Evolutionary conservation across 2,329 filamentous ascomycete genomes (phyloP), one percentile per base, ranked within the genome.

Genomic region (Cytospora schulzeri): DNA sequence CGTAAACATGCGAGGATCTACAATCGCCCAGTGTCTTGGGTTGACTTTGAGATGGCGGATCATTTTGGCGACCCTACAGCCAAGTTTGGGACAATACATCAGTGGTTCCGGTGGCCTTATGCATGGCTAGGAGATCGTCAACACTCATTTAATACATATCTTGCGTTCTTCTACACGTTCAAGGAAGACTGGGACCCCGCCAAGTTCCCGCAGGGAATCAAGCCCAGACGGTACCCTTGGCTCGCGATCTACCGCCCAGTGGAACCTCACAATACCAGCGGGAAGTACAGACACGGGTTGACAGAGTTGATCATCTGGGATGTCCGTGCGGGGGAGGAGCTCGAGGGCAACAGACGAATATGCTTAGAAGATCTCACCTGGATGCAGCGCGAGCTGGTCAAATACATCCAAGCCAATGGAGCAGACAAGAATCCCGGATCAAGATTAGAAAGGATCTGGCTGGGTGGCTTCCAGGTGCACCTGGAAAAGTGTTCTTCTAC

Each of bases 291-390:
- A 1, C 71, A 61, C 41, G 63, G 63, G 6, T 57, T 38, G 26
- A 76, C 77, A 2, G 84, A 87, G 68, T 68, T 88, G 15, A 74
- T 87, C 7, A 83, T 88, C 48, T 86, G 84, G 84, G 85, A 87
- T 66, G 63, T 75, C 1, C 68, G 71, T 1, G 73, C 76, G 9
- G 68, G 65, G 1, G 67, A 71, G 1, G 74, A 70, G 29, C 71
- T 74, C 8, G 65, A 68, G 0, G 58, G 63, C 0, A 64, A 67
- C 17, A 52, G 67, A 5, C 5, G 59, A 2, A 51, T 75, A 0
- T 70, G 69, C 1, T 72, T 77, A 59, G 68, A 68, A 1, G 76
- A 80, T 17, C 74, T 87, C 3, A 74, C 77, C 2, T 71, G 75
- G 24, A 79, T 80, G 58, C 85, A 88, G 66, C 76, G 73, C 11